Evolutionary conservation across 768 basidiomycete species (phyloP).

Genomic region (Phlebiopsis flavidoalba): DNA sequence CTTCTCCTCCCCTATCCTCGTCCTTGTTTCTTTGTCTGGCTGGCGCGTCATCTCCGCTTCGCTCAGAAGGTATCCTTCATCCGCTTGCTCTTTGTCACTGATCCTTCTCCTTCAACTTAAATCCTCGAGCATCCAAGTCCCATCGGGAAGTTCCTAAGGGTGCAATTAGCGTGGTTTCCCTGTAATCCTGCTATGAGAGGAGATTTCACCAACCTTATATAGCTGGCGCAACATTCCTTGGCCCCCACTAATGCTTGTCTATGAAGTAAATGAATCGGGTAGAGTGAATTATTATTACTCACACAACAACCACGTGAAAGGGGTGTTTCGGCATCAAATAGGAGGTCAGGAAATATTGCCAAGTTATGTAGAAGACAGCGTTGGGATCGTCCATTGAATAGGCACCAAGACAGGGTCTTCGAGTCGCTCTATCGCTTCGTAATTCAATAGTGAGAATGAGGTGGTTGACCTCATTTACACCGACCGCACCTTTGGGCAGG

Average conservation of each 20-base stretch:
- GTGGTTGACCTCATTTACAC: background rate
- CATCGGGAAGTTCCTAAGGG: conserved; percentile 65
- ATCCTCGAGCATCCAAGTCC: conserved; percentile 73
- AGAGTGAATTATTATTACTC: conserved; percentile 25
- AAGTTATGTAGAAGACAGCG: background rate
- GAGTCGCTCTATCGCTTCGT: conserved; percentile 56
- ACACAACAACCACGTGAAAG: conserved; percentile 79
- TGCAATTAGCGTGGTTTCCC: conserved; percentile 1
- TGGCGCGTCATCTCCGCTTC: conserved; percentile 15
- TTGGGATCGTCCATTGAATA: conserved; percentile 35
- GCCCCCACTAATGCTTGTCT: conserved; percentile 44
- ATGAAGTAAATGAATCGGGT: background rate
- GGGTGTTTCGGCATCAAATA: conserved; percentile 54
- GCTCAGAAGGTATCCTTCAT: conserved; percentile 22
- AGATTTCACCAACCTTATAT: conserved; percentile 51
- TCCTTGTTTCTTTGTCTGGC: conserved; percentile 8
- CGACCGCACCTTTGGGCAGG: conserved; percentile 53
- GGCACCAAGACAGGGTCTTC: conserved; percentile 66
- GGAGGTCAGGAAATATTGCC: conserved; percentile 40
- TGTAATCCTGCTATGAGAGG: background rate
- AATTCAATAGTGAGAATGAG: background rate
- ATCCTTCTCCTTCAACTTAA: conserved; percentile 60
- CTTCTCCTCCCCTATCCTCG: background rate
- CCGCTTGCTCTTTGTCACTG: conserved; percentile 34
- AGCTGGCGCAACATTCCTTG: conserved; percentile 87